Evolutionary conservation across 2,329 filamentous ascomycete genomes (phyloP).

Genomic region (Didymosphaeria variabile): DNA sequence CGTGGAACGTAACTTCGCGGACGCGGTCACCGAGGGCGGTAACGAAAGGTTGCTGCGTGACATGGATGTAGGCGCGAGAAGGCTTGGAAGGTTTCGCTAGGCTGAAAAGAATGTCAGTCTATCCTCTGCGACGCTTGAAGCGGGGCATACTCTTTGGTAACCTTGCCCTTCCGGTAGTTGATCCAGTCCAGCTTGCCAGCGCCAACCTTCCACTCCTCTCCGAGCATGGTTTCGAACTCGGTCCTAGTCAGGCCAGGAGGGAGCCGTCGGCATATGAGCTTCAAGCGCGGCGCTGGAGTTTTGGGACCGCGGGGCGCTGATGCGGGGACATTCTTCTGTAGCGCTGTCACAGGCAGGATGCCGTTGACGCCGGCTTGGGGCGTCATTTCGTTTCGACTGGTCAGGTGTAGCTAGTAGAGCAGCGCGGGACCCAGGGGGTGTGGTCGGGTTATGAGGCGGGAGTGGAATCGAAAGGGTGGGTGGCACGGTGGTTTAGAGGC

Average conservation of each 20-base stretch:
- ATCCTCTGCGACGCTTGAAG: neutral
- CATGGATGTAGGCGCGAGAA: constrained; percentile 81
- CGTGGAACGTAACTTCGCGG: constrained; percentile 75
- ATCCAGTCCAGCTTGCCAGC: constrained; percentile 87
- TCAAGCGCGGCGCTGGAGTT: constrained; percentile 71
- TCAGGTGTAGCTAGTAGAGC: neutral
- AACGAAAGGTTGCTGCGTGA: constrained; percentile 76
- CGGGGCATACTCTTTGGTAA: constrained; percentile 78
- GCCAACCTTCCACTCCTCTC: constrained; percentile 82
- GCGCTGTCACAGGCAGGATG: constrained; percentile 48
- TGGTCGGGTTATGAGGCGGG: constrained; percentile 16
- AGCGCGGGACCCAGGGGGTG: constrained; percentile 7
- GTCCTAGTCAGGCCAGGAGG: constrained; percentile 83
- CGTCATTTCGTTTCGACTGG: constrained; percentile 30
- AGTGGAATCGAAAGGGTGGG: constrained; percentile 16
- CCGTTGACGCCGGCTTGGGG: constrained; percentile 48
- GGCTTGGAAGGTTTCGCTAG: constrained; percentile 83
- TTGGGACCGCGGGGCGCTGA: constrained; percentile 47
- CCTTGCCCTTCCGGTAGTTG: constrained; percentile 75
- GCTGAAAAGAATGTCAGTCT: constrained; percentile 29
- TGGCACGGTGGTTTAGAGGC: constrained; percentile 22
- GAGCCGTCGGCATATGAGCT: constrained; percentile 83
- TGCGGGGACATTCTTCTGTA: constrained; percentile 46
- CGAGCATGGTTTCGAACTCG: constrained; percentile 78
- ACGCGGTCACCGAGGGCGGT: constrained; percentile 74